These are phyloP conservation scores for Phytophthora nicotianae DNA, from an alignment of 352 stramenopile species.

Conservation along the genomic window DNA sequence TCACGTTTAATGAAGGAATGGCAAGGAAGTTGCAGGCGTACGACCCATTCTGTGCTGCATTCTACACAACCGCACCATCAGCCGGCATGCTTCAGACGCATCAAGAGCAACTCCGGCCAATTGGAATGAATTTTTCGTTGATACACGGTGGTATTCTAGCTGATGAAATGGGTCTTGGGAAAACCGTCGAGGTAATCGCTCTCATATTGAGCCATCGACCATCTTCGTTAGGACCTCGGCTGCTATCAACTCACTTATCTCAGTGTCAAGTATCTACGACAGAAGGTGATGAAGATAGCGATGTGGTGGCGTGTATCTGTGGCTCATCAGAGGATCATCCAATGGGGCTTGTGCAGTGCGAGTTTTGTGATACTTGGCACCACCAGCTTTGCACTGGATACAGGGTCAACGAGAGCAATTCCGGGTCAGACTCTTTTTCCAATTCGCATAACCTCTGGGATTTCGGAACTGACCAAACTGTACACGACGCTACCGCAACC, in stretches of 20 bases:
- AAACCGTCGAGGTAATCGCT: conserved; percentile 86
- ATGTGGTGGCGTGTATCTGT: conserved; percentile 55
- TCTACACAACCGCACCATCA: conserved; percentile 17
- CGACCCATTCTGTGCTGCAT: conserved; percentile 46
- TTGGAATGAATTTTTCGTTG: conserved; percentile 16
- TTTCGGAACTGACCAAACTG: conserved; percentile 14
- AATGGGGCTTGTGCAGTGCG: conserved; percentile 54
- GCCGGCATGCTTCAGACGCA: background rate
- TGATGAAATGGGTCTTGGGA: conserved; percentile 92
- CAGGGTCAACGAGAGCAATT: conserved; percentile 3
- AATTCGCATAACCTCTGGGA: conserved; percentile 21
- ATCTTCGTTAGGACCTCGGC: conserved; percentile 18
- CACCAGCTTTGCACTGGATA: conserved; percentile 69
- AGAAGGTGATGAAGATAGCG: conserved; percentile 4
- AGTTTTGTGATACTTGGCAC: conserved; percentile 61
- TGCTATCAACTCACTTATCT: conserved; percentile 20
- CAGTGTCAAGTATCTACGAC: background rate
- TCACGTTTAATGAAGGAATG: conserved; percentile 24
- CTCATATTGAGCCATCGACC: conserved; percentile 61
- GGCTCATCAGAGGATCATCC: conserved; percentile 42
- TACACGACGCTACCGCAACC: background rate
- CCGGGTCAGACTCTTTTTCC: background rate
- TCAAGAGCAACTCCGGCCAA: conserved; percentile 17
- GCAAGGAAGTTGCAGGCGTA: conserved; percentile 24
- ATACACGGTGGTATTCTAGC: conserved; percentile 89